Evolutionary conservation across 192 early-diverging fungal species (phyloP).

Genomic region (Paraglomus brasilianum): DNA sequence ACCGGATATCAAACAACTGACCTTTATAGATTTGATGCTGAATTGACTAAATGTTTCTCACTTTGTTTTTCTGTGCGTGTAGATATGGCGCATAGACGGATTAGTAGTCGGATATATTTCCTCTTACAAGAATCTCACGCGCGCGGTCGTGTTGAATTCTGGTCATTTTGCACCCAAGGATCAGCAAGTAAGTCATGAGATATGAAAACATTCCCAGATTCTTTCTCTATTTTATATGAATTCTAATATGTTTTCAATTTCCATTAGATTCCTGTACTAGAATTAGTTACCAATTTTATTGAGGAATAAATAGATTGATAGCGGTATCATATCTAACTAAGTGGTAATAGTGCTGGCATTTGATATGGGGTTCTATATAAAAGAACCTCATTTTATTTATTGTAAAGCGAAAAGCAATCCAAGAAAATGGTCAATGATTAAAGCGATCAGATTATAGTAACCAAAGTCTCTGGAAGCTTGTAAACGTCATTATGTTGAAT

Average conservation of each 20-base stretch:
- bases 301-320: too few species aligned
- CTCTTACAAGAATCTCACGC: slow-evolving; percentile 48
- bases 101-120: slow-evolving; percentile 60
- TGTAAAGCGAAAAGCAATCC: too few species aligned
- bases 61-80: not conserved
- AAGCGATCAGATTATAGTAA: too few species aligned
- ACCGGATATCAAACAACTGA: not conserved
- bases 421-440: too few species aligned
- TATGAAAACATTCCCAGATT: not conserved
- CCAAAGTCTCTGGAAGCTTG: too few species aligned
- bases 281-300: slow-evolving; percentile 49
- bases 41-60: not conserved
- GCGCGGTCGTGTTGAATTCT: slow-evolving; percentile 61
- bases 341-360: too few species aligned
- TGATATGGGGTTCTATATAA: too few species aligned
- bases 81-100: slow-evolving; percentile 38
- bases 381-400: too few species aligned
- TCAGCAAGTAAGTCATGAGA: slow-evolving; percentile 39
- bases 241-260: not conserved
- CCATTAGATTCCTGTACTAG: slow-evolving; percentile 19
- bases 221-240: not conserved
- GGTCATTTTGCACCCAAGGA: slow-evolving; percentile 77
- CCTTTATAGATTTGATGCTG: slow-evolving; percentile 37
- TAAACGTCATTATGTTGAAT: too few species aligned
- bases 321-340: too few species aligned